These are phyloP conservation scores for Eremochloa ophiuroides DNA, from an alignment of 176 grass and related monocot species.

Conservation along the genomic window DNA sequence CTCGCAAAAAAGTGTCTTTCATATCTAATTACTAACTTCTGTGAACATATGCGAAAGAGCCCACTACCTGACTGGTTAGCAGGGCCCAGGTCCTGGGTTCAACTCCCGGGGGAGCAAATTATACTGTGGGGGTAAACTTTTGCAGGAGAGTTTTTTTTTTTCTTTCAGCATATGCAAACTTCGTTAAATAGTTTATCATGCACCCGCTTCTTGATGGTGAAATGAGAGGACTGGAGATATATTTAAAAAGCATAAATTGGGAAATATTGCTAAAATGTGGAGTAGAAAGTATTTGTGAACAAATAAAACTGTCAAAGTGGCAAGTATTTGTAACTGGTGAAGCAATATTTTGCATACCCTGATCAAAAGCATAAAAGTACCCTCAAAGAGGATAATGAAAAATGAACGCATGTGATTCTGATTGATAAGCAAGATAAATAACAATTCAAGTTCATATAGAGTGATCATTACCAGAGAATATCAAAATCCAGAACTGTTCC, in stretches of 20 bases:
- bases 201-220: neutral
- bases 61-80: neutral
- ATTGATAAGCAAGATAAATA: conserved; percentile 14
- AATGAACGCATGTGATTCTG: neutral
- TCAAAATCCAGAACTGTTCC: neutral
- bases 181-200: neutral
- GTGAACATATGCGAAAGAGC: neutral
- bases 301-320: neutral
- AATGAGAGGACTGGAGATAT: neutral
- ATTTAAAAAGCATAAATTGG: neutral
- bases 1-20: neutral
- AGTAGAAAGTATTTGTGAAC: neutral
- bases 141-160: neutral
- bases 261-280: neutral
- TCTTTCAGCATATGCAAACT: neutral
- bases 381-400: neutral
- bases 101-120: neutral
- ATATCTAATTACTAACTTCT: neutral
- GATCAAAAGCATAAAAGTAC: neutral
- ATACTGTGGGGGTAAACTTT: neutral
- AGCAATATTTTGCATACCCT: neutral
- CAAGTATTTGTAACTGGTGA: neutral
- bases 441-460: neutral
- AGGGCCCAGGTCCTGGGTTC: neutral
- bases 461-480: neutral